Base-by-base conservation (phyloP, 75 land plant genomes). In the Ceratopteris richardii region DNA sequence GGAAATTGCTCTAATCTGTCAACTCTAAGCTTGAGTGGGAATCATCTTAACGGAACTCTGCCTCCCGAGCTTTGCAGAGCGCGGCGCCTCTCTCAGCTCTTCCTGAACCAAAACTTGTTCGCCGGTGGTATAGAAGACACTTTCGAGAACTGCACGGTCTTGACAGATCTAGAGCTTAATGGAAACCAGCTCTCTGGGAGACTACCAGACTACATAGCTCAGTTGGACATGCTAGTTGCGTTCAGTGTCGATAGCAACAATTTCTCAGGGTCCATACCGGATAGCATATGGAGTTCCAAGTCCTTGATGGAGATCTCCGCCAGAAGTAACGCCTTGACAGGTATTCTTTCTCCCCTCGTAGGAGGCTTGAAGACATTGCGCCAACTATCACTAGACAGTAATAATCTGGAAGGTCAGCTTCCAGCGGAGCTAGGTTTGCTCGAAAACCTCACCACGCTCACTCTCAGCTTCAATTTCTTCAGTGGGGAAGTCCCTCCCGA, bases 401-500 rank as follows among this genome's bases (percentile, higher is more conserved):
- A 84, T 43, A 36, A 20, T 54, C 52, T 84, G 29, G 47, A 54
- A 22, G 89, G 88, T 0, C 16, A 55, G 10, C 63, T 87, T 19
- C 87, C 91, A 7, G 58, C 37, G 14, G 75, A 72, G 43, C 60
- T 87, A 28, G 84, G 87, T 9, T 63, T 63, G 33, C 66, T 87
- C 39, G 69, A 22, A 5, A 68, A 68, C 13, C 66, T 87, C 0
- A 74, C 84, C 11, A 67, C 64, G 31, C 54, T 87, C 10, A 57
- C 62, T 30, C 69, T 87, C 31, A 47, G 70, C 31, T 61, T 62
- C 13, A 87, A 87, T 51, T 18, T 53, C n/a, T 39, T 87, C 10
- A 28, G 36, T n/a, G 91, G 91, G 20, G 33, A 27, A 22, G 84
- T 91, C n/a, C 97, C 97, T 10, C 1, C 23, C 0, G 80, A 84